A percentile compares a stretch with the other conserved stretches of the same genome.
phyloP scores from a whole-genome alignment of 345 rosid species.

The Nephelium lappaceum region DNA sequence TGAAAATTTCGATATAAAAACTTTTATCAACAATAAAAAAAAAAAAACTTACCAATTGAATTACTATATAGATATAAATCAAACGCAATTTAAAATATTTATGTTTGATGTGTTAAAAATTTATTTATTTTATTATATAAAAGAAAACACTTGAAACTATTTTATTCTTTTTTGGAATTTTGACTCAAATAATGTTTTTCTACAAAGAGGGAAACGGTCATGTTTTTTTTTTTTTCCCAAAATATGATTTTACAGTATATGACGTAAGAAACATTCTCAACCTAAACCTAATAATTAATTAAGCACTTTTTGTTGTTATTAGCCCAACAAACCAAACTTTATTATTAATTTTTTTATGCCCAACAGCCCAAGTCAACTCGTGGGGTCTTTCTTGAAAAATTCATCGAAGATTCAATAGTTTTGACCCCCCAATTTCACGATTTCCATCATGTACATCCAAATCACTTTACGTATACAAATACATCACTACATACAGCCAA shows the following conservation, averaged over 20 bases:
- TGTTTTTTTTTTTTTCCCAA: neutral
- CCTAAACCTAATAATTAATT: neutral
- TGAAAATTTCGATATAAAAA: no score
- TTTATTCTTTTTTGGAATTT: neutral
- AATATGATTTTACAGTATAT: neutral
- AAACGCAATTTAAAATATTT: no score
- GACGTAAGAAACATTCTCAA: neutral
- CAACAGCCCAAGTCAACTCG: slow-evolving; percentile 28
- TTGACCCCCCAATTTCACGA: neutral
- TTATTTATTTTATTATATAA: no score
- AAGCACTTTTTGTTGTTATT: slow-evolving; percentile 25
- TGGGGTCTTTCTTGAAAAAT: slow-evolving; percentile 29
- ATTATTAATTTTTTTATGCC: neutral
- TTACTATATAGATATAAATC: no score
- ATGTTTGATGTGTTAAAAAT: no score
- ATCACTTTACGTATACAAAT: slow-evolving; percentile 19
- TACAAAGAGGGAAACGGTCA: neutral
- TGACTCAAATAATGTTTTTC: neutral
- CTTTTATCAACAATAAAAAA: no score
- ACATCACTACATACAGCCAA: slow-evolving; percentile 17
- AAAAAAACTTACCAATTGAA: no score
- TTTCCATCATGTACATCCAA: slow-evolving; percentile 18
- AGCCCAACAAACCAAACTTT: slow-evolving; percentile 13
- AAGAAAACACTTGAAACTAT: neutral
- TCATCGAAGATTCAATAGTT: slow-evolving; percentile 33